Evolutionary conservation across 108 stramenopile genomes (phyloP).

Genomic region (Skeletonema potamos): DNA sequence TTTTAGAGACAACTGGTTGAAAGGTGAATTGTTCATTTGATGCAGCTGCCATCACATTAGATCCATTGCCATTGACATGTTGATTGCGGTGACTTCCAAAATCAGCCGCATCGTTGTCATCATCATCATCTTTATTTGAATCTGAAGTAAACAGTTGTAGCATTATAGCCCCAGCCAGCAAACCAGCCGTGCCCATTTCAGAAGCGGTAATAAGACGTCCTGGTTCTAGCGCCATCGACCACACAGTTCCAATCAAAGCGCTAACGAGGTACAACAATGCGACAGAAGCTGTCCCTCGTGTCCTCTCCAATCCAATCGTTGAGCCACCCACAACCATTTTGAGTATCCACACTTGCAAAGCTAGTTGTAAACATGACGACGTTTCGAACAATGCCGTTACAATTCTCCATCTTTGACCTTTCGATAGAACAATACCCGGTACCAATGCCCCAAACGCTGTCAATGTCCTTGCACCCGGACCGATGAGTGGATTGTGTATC

Average conservation of each 20-base stretch:
- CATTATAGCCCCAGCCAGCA: constrained; percentile 23
- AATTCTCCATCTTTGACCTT: constrained; percentile 41
- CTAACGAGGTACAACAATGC: constrained; percentile 18
- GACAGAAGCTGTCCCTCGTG: constrained; percentile 30
- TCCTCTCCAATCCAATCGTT: constrained; percentile 25
- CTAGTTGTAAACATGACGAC: constrained; percentile 30
- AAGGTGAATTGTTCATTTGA: constrained; percentile 43
- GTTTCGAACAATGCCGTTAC: constrained; percentile 19
- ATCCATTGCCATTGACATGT: constrained; percentile 6
- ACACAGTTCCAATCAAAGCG: constrained; percentile 27
- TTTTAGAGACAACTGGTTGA: constrained; percentile 14
- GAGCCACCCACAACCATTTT: constrained; percentile 23
- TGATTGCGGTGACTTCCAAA: not conserved
- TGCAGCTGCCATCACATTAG: constrained; percentile 21
- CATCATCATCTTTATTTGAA: not conserved
- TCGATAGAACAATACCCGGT: constrained; percentile 39
- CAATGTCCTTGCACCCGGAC: constrained; percentile 44
- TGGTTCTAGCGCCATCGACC: constrained; percentile 35
- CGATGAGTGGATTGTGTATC: constrained; percentile 37
- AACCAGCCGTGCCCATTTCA: constrained; percentile 45
- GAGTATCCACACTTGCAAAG: constrained; percentile 20
- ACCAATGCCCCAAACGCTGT: constrained; percentile 49
- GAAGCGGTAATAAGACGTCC: constrained; percentile 40
- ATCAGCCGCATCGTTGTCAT: not conserved
- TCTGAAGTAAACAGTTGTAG: constrained; percentile 11